Percentiles rank a stretch among this genome's conserved stretches.
Evolutionary conservation across 208 protist species (phyloP).

Genomic region (Trypanosoma congolense): DNA sequence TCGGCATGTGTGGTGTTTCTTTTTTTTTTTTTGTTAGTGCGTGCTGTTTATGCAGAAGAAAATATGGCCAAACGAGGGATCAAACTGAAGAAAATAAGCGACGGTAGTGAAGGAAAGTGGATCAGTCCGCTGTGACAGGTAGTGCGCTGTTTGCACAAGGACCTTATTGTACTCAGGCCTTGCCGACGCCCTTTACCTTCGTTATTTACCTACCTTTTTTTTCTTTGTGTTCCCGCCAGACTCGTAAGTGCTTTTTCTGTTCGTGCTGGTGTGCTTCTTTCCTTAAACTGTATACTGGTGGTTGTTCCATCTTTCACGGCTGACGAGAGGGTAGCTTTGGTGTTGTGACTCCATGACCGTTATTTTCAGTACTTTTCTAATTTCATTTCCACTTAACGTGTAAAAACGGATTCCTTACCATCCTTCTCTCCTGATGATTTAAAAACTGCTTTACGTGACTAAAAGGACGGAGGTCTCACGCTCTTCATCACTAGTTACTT

Average conservation of each 20-base stretch:
- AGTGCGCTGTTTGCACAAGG: background rate
- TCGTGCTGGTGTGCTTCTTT: slow-evolving; percentile 22
- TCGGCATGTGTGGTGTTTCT: background rate
- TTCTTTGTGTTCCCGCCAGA: slow-evolving; percentile 25
- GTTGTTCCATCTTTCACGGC: background rate
- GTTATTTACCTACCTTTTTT: no score
- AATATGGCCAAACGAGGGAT: background rate
- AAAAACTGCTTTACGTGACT: no score
- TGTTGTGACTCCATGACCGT: no score
- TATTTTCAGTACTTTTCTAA: no score
- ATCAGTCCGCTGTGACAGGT: background rate
- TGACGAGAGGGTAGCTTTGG: background rate
- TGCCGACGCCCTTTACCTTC: no score
- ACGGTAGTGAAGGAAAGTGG: no score
- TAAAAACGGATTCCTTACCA: no score
- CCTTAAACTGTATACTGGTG: slow-evolving; percentile 1
- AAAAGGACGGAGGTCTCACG: no score
- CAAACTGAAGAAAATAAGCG: background rate
- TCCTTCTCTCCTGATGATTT: no score
- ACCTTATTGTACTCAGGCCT: no score
- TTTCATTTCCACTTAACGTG: no score
- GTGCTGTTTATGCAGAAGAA: background rate
- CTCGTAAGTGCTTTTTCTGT: slow-evolving; percentile 52
- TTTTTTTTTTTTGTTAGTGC: background rate
- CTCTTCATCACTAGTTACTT: no score